A percentile compares a stretch with the other conserved stretches of the same genome.
phyloP scores from a whole-genome alignment of 2,329 filamentous ascomycete genomes.

The Hyphodiscus sp. region DNA sequence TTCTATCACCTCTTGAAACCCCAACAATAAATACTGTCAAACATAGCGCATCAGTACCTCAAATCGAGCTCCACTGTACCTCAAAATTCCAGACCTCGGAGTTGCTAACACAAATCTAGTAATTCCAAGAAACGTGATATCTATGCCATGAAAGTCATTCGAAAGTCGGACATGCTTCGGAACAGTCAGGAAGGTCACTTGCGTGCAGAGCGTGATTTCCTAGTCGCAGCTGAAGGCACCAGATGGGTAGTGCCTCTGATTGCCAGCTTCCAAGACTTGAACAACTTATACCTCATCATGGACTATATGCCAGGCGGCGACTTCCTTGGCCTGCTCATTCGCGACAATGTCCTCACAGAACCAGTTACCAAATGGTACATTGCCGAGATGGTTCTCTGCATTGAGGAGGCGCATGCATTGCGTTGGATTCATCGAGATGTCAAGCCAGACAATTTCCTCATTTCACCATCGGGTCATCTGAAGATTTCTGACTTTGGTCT shows the following conservation, averaged over 20 bases:
- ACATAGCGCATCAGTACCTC: no score
- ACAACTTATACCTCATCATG: slow-evolving; percentile 89
- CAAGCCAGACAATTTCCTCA: slow-evolving; percentile 96
- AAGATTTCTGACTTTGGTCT: slow-evolving; percentile 97
- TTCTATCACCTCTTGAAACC: background rate
- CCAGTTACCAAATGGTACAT: slow-evolving; percentile 77
- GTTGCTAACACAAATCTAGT: slow-evolving; percentile 1
- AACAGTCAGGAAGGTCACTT: slow-evolving; percentile 91
- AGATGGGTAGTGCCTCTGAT: slow-evolving; percentile 85
- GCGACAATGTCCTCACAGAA: slow-evolving; percentile 78
- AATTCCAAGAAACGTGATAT: slow-evolving; percentile 46
- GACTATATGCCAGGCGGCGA: slow-evolving; percentile 97
- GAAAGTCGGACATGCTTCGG: slow-evolving; percentile 86
- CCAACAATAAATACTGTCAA: no score
- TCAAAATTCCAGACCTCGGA: background rate
- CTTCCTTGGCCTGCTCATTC: slow-evolving; percentile 79
- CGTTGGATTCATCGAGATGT: slow-evolving; percentile 92
- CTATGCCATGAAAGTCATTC: slow-evolving; percentile 96
- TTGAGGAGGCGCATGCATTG: slow-evolving; percentile 85
- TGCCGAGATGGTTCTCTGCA: slow-evolving; percentile 91
- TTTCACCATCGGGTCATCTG: slow-evolving; percentile 79
- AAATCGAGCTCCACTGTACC: no score
- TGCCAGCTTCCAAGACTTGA: slow-evolving; percentile 79
- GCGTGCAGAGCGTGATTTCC: slow-evolving; percentile 83
- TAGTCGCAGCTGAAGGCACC: slow-evolving; percentile 83